Conservation (phyloP, 306 rosid species). For the Luffa acutangula region DNA sequence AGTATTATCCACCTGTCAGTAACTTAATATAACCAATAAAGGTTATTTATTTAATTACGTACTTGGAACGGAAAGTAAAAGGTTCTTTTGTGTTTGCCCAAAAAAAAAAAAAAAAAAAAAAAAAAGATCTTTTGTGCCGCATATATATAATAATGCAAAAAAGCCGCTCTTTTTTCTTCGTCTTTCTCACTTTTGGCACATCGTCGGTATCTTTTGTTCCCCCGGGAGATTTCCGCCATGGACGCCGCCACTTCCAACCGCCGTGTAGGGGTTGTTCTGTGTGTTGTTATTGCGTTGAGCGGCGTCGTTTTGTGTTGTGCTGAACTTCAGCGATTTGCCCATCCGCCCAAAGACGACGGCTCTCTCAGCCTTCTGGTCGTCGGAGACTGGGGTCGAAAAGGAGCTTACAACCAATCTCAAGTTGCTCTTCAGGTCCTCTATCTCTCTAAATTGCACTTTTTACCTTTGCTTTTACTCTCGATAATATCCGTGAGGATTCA, state of each 20-base stretch:
- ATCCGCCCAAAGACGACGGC: constrained; percentile 23
- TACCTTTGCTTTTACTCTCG: background rate
- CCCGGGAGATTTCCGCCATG: background rate
- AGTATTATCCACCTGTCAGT: no score
- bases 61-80: background rate
- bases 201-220: background rate
- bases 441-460: background rate
- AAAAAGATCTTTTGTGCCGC: background rate
- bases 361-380: constrained; percentile 45
- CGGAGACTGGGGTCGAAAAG: constrained; percentile 76
- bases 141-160: background rate
- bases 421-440: constrained; percentile 40
- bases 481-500: no score
- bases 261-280: background rate
- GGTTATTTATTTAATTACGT: background rate
- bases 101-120: no score
- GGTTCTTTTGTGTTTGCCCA: background rate
- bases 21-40: no score
- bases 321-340: constrained; percentile 18
- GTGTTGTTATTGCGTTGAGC: background rate
- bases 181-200: background rate
- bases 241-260: background rate
- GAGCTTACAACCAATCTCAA: constrained; percentile 47
- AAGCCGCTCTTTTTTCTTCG: background rate
- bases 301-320: background rate